phyloP scores from a whole-genome alignment of 495 filamentous ascomycete genomes.

The Venustampulla echinocandica region DNA sequence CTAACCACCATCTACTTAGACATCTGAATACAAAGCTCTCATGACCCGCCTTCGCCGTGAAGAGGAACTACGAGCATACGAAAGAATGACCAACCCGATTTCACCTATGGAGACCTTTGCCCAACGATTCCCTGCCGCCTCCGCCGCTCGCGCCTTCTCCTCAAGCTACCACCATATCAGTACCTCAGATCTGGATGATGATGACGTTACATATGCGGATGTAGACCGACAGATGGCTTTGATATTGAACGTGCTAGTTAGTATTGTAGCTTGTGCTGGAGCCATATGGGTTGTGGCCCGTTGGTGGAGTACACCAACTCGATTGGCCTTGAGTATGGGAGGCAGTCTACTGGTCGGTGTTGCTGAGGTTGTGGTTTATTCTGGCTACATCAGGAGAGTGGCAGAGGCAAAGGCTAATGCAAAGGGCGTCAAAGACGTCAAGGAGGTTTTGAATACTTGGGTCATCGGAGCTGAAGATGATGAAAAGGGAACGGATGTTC shows the following conservation, averaged over 20 bases:
- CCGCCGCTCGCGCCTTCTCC: slow-evolving; percentile 38
- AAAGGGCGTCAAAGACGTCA: slow-evolving; percentile 49
- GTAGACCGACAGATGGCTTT: slow-evolving; percentile 68
- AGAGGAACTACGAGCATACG: slow-evolving; percentile 71
- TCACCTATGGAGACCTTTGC: slow-evolving; percentile 47
- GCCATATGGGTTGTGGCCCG: slow-evolving; percentile 66
- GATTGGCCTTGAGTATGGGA: slow-evolving; percentile 60
- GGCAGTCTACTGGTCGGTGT: slow-evolving; percentile 65
- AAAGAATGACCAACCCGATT: slow-evolving; percentile 58
- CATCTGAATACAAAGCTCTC: slow-evolving; percentile 75
- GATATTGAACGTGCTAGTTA: slow-evolving; percentile 66
- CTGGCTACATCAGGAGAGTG: slow-evolving; percentile 72
- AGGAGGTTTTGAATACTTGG: slow-evolving; percentile 31
- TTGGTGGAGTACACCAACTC: slow-evolving; percentile 59
- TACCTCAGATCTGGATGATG: slow-evolving; percentile 40
- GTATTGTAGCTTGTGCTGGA: slow-evolving; percentile 58
- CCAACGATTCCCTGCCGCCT: slow-evolving; percentile 43
- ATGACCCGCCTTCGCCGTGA: slow-evolving; percentile 79
- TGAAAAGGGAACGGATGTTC: neutral
- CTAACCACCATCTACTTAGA: slow-evolving; percentile 39
- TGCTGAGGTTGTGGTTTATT: slow-evolving; percentile 83
- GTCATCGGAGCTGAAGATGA: slow-evolving; percentile 16
- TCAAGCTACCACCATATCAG: slow-evolving; percentile 24
- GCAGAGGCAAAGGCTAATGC: slow-evolving; percentile 61
- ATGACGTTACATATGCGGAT: slow-evolving; percentile 53